Evolutionary conservation across 129 eudicot species (phyloP).

Genomic region (Solidago caesia): DNA sequence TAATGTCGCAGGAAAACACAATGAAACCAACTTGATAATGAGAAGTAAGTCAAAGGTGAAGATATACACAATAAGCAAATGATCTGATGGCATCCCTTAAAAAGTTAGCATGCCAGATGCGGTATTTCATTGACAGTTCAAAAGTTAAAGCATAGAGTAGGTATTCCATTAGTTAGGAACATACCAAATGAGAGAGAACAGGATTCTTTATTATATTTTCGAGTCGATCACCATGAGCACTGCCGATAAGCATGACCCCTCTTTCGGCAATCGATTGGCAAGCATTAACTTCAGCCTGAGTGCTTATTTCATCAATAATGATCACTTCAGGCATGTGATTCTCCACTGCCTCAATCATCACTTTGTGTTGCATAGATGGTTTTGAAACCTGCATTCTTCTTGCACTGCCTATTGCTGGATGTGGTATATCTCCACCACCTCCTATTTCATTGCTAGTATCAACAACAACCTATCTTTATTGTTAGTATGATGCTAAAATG

Average conservation of each 20-base stretch:
- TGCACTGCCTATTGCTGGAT: conserved; percentile 75
- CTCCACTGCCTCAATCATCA: conserved; percentile 87
- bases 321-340: conserved; percentile 94
- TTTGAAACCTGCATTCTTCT: conserved; percentile 75
- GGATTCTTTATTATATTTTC: conserved; percentile 67
- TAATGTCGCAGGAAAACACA: background rate
- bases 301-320: conserved; percentile 79
- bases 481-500: conserved; percentile 18
- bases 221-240: conserved; percentile 74
- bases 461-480: conserved; percentile 60
- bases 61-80: too few species aligned
- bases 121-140: too few species aligned
- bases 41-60: too few species aligned
- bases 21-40: too few species aligned
- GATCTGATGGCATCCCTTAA: too few species aligned
- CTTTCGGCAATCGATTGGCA: conserved; percentile 78
- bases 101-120: too few species aligned
- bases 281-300: conserved; percentile 67
- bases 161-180: conserved; percentile 12
- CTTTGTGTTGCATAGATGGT: conserved; percentile 65
- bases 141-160: too few species aligned
- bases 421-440: conserved; percentile 84
- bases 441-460: conserved; percentile 90
- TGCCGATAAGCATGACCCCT: conserved; percentile 87
- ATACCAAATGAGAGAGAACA: conserved; percentile 57